Percentiles rank a stretch among this genome's conserved stretches.
Conservation (phyloP, 495 filamentous ascomycete genomes). For the Penicillium psychrofluorescens region DNA sequence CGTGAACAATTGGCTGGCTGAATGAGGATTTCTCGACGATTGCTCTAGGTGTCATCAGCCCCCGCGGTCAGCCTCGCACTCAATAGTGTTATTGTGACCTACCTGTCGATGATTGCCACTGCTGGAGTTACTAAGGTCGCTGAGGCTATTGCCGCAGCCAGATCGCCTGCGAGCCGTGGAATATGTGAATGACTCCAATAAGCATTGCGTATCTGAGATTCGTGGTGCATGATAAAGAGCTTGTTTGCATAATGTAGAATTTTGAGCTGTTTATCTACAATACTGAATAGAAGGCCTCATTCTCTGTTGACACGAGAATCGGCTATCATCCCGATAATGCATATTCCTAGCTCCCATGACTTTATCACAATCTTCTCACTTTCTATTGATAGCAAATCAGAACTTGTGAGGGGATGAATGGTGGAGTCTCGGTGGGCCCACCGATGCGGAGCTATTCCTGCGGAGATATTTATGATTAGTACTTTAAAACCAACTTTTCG, state of each 20-base stretch:
- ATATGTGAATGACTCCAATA: constrained; percentile 4
- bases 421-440: too few species aligned
- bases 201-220: constrained; percentile 1
- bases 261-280: neutral
- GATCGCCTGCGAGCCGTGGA: constrained; percentile 16
- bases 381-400: too few species aligned
- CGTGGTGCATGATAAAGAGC: constrained; percentile 8
- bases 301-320: neutral
- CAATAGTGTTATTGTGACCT: neutral
- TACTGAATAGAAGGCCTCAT: neutral
- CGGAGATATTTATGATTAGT: too few species aligned
- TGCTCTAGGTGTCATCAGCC: constrained; percentile 12
- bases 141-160: constrained; percentile 22
- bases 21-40: constrained; percentile 23
- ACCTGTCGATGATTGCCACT: constrained; percentile 29
- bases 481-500: too few species aligned
- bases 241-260: neutral
- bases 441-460: too few species aligned
- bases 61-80: neutral
- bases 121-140: constrained; percentile 23
- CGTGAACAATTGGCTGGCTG: constrained; percentile 16
- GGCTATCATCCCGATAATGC: neutral
- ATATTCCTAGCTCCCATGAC: too few species aligned
- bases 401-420: too few species aligned
- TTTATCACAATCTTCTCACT: too few species aligned